Evolutionary conservation across 108 stramenopile species (phyloP).

Genomic region (Nitzschia sp.): DNA sequence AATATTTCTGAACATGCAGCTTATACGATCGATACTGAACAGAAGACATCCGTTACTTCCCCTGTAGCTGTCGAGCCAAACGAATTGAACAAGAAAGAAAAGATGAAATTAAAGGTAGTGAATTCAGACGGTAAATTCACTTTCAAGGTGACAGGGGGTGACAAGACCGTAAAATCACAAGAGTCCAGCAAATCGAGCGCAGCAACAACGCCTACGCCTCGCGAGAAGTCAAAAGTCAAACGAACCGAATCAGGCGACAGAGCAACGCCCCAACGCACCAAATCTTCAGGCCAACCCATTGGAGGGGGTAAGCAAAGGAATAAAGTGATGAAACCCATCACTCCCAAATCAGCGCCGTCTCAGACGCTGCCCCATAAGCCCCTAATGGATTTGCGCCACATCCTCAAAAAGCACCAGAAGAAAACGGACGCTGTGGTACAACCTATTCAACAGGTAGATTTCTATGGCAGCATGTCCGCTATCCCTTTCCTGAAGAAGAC

Average conservation of each 20-base stretch:
- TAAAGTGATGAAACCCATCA: background rate
- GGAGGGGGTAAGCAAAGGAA: background rate
- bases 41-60: background rate
- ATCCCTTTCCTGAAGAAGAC: slow-evolving; percentile 17
- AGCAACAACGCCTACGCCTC: background rate
- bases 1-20: too few relatives aligned
- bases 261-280: background rate
- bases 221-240: background rate
- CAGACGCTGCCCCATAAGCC: background rate
- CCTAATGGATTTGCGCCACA: slow-evolving; percentile 17
- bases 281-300: background rate
- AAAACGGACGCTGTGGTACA: background rate
- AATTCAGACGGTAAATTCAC: background rate
- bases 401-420: slow-evolving; percentile 16
- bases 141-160: background rate
- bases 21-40: too few relatives aligned
- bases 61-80: background rate
- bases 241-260: background rate
- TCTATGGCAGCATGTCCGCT: slow-evolving; percentile 24
- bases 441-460: background rate
- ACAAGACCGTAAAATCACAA: background rate
- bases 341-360: too few relatives aligned
- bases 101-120: background rate
- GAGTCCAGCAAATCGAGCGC: background rate
- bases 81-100: background rate